These are phyloP conservation scores for Suillus paluster DNA, from an alignment of 768 basidiomycete genomes.

Conservation along the genomic window DNA sequence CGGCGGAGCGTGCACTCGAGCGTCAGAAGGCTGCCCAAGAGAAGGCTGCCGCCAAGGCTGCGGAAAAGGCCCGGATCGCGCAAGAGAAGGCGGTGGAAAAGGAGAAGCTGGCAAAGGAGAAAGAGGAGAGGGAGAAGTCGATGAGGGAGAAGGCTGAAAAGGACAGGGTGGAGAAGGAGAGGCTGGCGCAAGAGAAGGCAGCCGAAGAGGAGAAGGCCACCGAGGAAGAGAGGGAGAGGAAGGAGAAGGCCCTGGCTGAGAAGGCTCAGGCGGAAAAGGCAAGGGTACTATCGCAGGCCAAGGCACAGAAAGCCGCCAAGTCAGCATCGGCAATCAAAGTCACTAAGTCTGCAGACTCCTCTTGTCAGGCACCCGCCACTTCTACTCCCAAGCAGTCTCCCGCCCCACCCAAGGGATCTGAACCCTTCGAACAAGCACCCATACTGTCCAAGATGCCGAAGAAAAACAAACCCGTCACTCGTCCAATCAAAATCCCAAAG, in stretches of 20 bases:
- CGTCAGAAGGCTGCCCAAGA: conserved; percentile 60
- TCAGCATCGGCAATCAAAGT: conserved; percentile 15
- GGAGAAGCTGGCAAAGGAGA: conserved; percentile 46
- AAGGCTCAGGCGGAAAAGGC: conserved; percentile 30
- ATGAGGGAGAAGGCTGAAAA: conserved; percentile 42
- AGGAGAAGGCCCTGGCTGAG: conserved; percentile 31
- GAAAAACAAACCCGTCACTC: conserved; percentile 72
- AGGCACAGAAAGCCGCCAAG: conserved; percentile 30
- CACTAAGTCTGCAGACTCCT: conserved; percentile 19
- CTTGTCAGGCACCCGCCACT: conserved; percentile 3
- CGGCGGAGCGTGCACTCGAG: conserved; percentile 65
- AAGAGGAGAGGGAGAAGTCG: conserved; percentile 43
- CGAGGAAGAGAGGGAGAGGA: conserved; percentile 44
- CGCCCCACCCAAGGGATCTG: conserved; percentile 25
- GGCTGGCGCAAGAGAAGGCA: conserved; percentile 31
- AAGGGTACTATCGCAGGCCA: conserved; percentile 27
- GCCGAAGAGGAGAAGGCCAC: conserved; percentile 42
- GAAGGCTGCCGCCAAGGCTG: conserved; percentile 49
- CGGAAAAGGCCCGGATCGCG: neutral
- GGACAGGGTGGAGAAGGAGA: conserved; percentile 47
- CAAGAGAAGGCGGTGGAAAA: conserved; percentile 53
- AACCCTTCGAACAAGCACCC: conserved; percentile 63
- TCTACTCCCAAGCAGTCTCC: conserved; percentile 24
- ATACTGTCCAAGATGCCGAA: conserved; percentile 84
- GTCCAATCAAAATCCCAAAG: conserved; percentile 60